phyloP scores from a whole-genome alignment of 1,284 basidiomycete species.

The Earliella scabrosa region DNA sequence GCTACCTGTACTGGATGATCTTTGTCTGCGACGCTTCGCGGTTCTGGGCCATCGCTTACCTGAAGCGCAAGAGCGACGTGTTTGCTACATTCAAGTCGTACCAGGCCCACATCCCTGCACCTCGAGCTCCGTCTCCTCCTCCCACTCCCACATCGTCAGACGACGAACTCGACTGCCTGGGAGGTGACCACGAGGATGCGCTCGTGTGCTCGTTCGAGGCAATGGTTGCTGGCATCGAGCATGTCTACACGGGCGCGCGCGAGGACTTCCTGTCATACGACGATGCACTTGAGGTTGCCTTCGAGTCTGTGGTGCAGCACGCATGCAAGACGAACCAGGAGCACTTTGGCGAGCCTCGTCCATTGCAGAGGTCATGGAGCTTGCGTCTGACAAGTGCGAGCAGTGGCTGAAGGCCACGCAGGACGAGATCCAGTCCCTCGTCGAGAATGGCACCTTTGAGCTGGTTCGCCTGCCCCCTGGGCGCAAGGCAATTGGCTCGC shows the following conservation, averaged over 20 bases:
- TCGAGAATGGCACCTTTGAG: conserved; percentile 31
- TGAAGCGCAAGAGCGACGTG: too few relatives aligned
- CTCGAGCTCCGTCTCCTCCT: background rate
- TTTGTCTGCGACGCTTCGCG: too few relatives aligned
- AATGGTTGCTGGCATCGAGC: conserved; percentile 9
- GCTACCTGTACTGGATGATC: too few relatives aligned
- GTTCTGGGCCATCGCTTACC: too few relatives aligned
- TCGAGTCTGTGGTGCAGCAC: too few relatives aligned
- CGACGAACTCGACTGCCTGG: conserved; percentile 6
- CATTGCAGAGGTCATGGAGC: too few relatives aligned
- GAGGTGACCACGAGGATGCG: conserved; percentile 1
- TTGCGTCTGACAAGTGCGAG: too few relatives aligned
- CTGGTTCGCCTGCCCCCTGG: conserved; percentile 29
- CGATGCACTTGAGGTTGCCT: background rate
- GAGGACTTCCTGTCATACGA: background rate
- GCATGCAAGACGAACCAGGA: too few relatives aligned
- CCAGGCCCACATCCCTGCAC: background rate
- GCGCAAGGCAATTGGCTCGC: conserved; percentile 14
- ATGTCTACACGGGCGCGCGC: conserved; percentile 5
- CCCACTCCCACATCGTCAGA: conserved; percentile 8
- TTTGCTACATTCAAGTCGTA: too few relatives aligned
- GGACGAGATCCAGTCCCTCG: too few relatives aligned
- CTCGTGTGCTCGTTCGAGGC: conserved; percentile 2
- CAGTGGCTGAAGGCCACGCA: too few relatives aligned
- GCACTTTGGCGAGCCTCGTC: too few relatives aligned